Evolutionary conservation across 1,284 basidiomycete species (phyloP).

Genomic region (Ustilago tritici): DNA sequence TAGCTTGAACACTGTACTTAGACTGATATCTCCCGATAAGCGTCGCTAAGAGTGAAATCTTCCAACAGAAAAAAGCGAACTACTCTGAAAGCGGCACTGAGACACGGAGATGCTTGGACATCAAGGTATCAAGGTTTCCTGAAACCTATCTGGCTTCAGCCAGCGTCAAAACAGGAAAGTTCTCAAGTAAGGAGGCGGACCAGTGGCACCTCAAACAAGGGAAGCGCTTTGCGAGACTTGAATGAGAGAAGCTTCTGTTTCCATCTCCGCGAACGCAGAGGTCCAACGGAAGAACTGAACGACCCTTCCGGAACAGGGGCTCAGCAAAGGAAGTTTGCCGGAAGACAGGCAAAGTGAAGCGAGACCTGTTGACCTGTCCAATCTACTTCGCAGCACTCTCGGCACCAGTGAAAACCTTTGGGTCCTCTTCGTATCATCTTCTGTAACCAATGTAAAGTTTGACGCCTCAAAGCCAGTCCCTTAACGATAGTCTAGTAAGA

Average conservation of each 20-base stretch:
- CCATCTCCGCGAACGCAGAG: conserved; percentile 13
- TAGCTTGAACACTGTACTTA: too few relatives aligned
- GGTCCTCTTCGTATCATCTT: neutral
- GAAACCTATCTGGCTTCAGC: neutral
- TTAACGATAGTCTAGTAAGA: too few relatives aligned
- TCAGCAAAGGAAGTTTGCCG: neutral
- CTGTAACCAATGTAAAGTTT: neutral
- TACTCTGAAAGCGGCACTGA: neutral
- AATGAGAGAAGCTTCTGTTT: conserved; percentile 12
- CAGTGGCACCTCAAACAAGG: neutral
- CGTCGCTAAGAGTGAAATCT: neutral
- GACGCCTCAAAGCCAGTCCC: neutral
- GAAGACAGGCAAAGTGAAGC: conserved; percentile 1
- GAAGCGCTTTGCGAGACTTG: conserved; percentile 10
- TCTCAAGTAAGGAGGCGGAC: neutral
- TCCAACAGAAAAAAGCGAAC: neutral
- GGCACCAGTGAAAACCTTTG: neutral
- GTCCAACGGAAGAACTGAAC: neutral
- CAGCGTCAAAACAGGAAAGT: neutral
- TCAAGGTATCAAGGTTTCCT: neutral
- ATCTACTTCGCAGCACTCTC: conserved; percentile 4
- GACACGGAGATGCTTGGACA: neutral
- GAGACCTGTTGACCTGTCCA: conserved; percentile 3
- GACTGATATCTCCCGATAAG: too few relatives aligned
- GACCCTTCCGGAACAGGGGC: neutral